Evolutionary conservation across 2,329 filamentous ascomycete species (phyloP).

Genomic region (Paracoccidioides lutzii): DNA sequence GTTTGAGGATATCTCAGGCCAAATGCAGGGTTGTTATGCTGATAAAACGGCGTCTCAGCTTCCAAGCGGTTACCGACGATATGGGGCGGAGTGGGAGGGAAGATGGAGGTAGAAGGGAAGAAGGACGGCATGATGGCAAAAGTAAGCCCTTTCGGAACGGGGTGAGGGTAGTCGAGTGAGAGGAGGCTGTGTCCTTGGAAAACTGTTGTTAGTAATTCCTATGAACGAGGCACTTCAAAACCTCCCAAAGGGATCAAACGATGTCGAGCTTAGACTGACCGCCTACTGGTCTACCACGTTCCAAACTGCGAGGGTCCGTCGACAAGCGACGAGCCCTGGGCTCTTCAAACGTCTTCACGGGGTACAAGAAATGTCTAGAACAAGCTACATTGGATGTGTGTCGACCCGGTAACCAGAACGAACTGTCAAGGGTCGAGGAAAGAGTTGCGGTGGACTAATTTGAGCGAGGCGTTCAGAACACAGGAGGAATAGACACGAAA

Average conservation of each 20-base stretch:
- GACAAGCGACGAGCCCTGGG: conserved; percentile 22
- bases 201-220: neutral
- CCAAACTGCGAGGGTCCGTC: conserved; percentile 29
- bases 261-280: conserved; percentile 20
- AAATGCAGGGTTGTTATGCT: conserved; percentile 24
- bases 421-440: conserved; percentile 8
- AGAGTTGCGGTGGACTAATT: neutral
- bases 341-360: conserved; percentile 19
- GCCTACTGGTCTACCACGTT: conserved; percentile 30
- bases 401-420: conserved; percentile 14
- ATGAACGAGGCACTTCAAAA: neutral
- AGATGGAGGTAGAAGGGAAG: conserved; percentile 28
- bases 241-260: conserved; percentile 8
- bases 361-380: conserved; percentile 24
- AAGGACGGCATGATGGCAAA: conserved; percentile 30
- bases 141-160: conserved; percentile 20
- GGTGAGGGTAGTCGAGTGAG: conserved; percentile 24
- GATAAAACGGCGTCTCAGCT: conserved; percentile 27
- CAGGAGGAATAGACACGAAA: neutral
- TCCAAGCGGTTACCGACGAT: conserved; percentile 27
- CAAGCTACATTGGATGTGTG: conserved; percentile 26
- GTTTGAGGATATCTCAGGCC: conserved; percentile 32
- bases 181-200: conserved; percentile 11
- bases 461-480: neutral
- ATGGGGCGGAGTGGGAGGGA: conserved; percentile 32